These are phyloP conservation scores for Epichloe sibirici DNA, from an alignment of 2,329 filamentous ascomycete genomes.

Conservation along the genomic window DNA sequence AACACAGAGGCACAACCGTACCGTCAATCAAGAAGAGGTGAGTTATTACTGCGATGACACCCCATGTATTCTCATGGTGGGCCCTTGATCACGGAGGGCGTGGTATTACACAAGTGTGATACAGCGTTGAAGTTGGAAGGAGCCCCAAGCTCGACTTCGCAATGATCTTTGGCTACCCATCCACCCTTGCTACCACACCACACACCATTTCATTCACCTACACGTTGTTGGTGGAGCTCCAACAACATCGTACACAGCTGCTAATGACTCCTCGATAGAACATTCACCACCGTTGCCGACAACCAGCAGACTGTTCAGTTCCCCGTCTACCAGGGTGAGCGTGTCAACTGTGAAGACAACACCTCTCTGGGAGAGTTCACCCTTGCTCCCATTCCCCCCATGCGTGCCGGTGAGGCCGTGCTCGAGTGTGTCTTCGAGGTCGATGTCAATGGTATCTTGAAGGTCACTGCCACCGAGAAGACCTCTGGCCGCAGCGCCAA, in stretches of 20 bases:
- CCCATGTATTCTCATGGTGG: not conserved
- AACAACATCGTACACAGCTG: too few relatives aligned
- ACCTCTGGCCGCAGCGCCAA: slow-evolving; percentile 94
- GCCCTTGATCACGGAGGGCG: too few relatives aligned
- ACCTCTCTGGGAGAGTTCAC: slow-evolving; percentile 97
- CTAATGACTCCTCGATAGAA: slow-evolving; percentile 21
- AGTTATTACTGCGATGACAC: not conserved
- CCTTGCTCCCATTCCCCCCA: slow-evolving; percentile 71
- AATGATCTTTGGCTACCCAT: not conserved
- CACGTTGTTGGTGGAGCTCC: too few relatives aligned
- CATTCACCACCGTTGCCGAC: slow-evolving; percentile 78
- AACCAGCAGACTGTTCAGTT: slow-evolving; percentile 62
- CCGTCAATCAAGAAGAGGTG: slow-evolving; percentile 66
- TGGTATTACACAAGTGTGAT: too few relatives aligned
- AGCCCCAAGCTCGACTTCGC: not conserved
- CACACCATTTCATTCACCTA: too few relatives aligned
- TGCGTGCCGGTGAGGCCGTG: slow-evolving; percentile 91
- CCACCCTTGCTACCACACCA: not conserved
- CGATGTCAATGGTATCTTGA: slow-evolving; percentile 99
- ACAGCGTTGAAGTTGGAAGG: too few relatives aligned
- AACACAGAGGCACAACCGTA: slow-evolving; percentile 17
- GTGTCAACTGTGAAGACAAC: slow-evolving; percentile 97
- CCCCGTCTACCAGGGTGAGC: slow-evolving; percentile 91
- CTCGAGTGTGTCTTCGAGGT: slow-evolving; percentile 98
- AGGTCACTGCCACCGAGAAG: slow-evolving; percentile 99